These are phyloP conservation scores for Nannochloris sp. DNA, from an alignment of 139 green algal species.

Conservation along the genomic window DNA sequence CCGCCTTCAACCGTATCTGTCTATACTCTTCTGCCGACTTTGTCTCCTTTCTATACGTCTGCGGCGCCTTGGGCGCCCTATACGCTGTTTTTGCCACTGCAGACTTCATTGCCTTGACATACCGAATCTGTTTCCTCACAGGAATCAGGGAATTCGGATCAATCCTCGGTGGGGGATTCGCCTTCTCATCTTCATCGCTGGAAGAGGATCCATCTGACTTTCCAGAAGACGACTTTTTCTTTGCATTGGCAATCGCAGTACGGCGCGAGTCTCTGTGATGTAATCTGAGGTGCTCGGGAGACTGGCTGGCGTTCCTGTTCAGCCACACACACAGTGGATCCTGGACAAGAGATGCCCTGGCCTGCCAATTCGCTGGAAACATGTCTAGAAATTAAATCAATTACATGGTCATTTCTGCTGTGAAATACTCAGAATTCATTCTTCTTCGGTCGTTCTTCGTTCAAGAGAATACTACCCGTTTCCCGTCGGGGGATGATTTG, in stretches of 20 bases:
- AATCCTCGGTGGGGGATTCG: background rate
- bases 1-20: slow-evolving; percentile 1
- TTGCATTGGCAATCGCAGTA: background rate
- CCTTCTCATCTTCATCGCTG: background rate
- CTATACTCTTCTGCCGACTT: slow-evolving; percentile 8
- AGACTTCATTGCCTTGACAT: slow-evolving; percentile 5
- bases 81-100: background rate
- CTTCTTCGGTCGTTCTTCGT: too few relatives aligned
- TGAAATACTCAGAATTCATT: too few relatives aligned
- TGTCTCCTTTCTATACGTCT: slow-evolving; percentile 16
- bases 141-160: slow-evolving; percentile 3
- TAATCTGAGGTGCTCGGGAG: too few relatives aligned
- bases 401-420: too few relatives aligned
- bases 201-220: background rate
- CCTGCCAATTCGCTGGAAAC: too few relatives aligned
- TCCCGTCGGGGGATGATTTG: too few relatives aligned
- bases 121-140: slow-evolving; percentile 5
- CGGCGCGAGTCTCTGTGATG: too few relatives aligned
- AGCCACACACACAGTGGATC: too few relatives aligned
- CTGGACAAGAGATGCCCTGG: too few relatives aligned
- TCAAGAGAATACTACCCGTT: too few relatives aligned
- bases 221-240: background rate
- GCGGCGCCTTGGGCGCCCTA: slow-evolving; percentile 1
- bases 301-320: too few relatives aligned
- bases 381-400: too few relatives aligned